phyloP scores from a whole-genome alignment of 495 filamentous ascomycete species.

The Cercophora scortea region DNA sequence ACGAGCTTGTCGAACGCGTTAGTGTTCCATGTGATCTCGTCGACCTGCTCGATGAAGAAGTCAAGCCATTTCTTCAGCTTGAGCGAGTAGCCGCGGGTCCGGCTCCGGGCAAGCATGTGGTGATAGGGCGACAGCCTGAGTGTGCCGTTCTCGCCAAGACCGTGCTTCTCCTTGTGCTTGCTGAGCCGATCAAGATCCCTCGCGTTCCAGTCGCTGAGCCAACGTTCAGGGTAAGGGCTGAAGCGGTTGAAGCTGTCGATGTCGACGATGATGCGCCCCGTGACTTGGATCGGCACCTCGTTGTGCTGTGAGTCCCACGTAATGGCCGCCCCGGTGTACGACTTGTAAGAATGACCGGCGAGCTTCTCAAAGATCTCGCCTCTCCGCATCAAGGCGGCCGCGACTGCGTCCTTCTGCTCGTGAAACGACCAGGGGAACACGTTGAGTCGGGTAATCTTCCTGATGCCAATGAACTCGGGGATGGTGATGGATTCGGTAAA shows the following conservation, averaged over 20 bases:
- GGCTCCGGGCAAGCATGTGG: slow-evolving; percentile 30
- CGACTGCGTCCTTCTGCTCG: slow-evolving; percentile 31
- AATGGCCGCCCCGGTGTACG: slow-evolving; percentile 36
- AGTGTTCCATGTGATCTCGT: slow-evolving; percentile 43
- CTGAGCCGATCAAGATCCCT: slow-evolving; percentile 20
- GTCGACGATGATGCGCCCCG: slow-evolving; percentile 26
- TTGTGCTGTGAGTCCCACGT: slow-evolving; percentile 27
- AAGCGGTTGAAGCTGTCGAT: slow-evolving; percentile 31
- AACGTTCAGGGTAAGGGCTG: slow-evolving; percentile 18
- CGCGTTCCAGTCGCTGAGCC: slow-evolving; percentile 22
- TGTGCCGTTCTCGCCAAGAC: slow-evolving; percentile 7
- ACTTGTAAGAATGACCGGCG: slow-evolving; percentile 55
- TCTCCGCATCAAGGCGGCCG: slow-evolving; percentile 31
- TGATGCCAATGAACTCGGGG: slow-evolving; percentile 46
- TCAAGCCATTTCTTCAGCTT: slow-evolving; percentile 38
- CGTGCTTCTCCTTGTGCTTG: slow-evolving; percentile 13
- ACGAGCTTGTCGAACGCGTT: slow-evolving; percentile 50
- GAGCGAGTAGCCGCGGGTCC: slow-evolving; percentile 37
- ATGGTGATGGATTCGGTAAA: slow-evolving; percentile 35
- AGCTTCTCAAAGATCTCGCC: slow-evolving; percentile 45
- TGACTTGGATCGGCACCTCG: slow-evolving; percentile 21
- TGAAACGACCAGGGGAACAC: slow-evolving; percentile 53
- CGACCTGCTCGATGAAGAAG: slow-evolving; percentile 26
- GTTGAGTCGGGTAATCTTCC: slow-evolving; percentile 45
- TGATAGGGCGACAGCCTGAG: slow-evolving; percentile 30